A percentile compares a stretch with the other conserved stretches of the same genome.
Conservation (phyloP, 306 rosid genomes). For the Vigna angularis region DNA sequence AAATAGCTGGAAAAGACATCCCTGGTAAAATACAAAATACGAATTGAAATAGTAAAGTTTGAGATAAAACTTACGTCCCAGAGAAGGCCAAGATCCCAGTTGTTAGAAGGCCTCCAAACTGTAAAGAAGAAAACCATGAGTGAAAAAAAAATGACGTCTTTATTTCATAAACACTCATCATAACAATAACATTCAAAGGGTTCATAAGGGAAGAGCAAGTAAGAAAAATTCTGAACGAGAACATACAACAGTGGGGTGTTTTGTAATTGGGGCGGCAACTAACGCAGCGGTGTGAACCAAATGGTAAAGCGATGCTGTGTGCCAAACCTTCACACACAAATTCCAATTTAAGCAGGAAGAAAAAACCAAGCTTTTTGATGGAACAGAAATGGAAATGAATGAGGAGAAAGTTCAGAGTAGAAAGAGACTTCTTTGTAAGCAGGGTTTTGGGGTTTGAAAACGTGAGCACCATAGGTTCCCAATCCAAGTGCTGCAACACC, state of each 20-base stretch:
- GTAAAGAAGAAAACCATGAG: slow-evolving; percentile 31
- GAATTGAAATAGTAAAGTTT: neutral
- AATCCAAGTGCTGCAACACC: slow-evolving; percentile 91
- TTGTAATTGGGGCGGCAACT: slow-evolving; percentile 78
- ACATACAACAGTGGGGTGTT: slow-evolving; percentile 79
- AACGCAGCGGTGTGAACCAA: slow-evolving; percentile 93
- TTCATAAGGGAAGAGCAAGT: neutral
- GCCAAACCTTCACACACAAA: slow-evolving; percentile 75
- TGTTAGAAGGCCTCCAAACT: slow-evolving; percentile 94
- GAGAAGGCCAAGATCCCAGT: slow-evolving; percentile 89
- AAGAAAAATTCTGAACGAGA: slow-evolving; percentile 22
- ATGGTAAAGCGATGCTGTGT: slow-evolving; percentile 93
- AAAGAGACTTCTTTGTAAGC: slow-evolving; percentile 70
- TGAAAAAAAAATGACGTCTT: neutral
- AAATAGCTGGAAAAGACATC: neutral
- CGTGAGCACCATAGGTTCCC: slow-evolving; percentile 91
- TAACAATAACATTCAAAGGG: neutral
- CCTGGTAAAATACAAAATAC: neutral
- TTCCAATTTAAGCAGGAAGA: neutral
- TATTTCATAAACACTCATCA: slow-evolving; percentile 8
- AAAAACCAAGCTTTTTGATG: slow-evolving; percentile 25
- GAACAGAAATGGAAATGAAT: slow-evolving; percentile 27
- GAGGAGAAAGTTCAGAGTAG: neutral
- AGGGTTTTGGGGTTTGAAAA: slow-evolving; percentile 82
- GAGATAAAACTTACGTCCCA: slow-evolving; percentile 75